phyloP scores from a whole-genome alignment of 164 flowering plant species.

The Magnolia changhungtana region DNA sequence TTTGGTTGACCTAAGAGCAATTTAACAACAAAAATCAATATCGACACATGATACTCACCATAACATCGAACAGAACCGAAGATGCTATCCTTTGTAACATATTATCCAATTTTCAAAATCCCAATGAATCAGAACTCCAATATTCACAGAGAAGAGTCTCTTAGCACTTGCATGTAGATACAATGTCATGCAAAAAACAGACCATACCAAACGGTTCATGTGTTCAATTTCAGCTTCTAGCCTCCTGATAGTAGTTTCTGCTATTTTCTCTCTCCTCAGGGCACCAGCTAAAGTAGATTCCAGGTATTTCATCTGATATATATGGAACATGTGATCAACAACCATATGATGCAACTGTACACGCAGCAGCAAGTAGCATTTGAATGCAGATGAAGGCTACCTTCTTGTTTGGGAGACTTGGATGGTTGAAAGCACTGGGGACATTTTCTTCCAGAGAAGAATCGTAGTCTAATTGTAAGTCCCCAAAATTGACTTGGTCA shows the following conservation, averaged over 20 bases:
- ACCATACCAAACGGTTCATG: constrained; percentile 50
- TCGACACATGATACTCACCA: neutral
- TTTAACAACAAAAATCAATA: constrained; percentile 2
- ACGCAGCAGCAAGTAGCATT: neutral
- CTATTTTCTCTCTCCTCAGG: constrained; percentile 66
- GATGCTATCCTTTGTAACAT: neutral
- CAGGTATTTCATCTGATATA: constrained; percentile 39
- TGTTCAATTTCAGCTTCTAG: constrained; percentile 64
- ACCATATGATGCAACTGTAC: neutral
- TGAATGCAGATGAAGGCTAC: constrained; percentile 23
- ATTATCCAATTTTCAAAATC: neutral
- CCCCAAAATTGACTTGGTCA: constrained; percentile 24
- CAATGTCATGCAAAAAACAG: neutral
- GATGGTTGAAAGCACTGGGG: constrained; percentile 11
- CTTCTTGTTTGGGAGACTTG: constrained; percentile 27
- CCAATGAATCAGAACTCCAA: neutral
- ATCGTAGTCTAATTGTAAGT: constrained; percentile 19
- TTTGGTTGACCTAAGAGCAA: constrained; percentile 44
- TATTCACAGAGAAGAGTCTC: neutral
- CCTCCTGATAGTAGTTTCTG: constrained; percentile 38
- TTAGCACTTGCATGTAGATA: neutral
- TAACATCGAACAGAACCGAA: neutral
- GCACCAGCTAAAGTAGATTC: constrained; percentile 52
- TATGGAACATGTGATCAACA: constrained; percentile 4
- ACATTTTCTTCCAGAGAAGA: constrained; percentile 18